These are phyloP conservation scores for Harringtonia lauricola DNA, from an alignment of 2,329 filamentous ascomycete species.

Conservation along the genomic window DNA sequence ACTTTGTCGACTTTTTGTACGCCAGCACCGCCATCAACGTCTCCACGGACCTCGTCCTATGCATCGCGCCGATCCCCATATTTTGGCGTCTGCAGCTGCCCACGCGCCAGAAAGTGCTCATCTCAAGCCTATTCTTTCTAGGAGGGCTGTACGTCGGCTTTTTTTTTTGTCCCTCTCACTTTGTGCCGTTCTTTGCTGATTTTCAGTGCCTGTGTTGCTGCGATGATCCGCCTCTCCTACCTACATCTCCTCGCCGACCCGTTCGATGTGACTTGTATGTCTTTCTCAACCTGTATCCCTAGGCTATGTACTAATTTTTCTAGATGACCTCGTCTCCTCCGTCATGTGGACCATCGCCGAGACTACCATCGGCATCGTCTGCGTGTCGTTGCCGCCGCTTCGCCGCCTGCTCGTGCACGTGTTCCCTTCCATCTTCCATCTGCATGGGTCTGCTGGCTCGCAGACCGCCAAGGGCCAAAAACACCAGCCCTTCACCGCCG, in stretches of 20 bases:
- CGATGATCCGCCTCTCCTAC: slow-evolving; percentile 15
- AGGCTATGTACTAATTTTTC: neutral
- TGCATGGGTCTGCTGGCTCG: neutral
- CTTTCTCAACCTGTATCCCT: too few relatives aligned
- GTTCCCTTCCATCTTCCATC: slow-evolving; percentile 8
- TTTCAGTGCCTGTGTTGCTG: slow-evolving; percentile 15
- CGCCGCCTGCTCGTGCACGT: slow-evolving; percentile 9
- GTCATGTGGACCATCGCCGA: slow-evolving; percentile 22
- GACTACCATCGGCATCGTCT: slow-evolving; percentile 21
- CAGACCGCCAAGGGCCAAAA: too few relatives aligned
- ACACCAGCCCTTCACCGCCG: too few relatives aligned
- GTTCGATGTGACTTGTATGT: slow-evolving; percentile 20
- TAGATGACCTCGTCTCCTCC: slow-evolving; percentile 18
- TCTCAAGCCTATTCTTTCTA: slow-evolving; percentile 18
- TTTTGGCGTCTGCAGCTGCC: slow-evolving; percentile 19
- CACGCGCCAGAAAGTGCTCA: slow-evolving; percentile 14
- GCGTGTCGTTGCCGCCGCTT: slow-evolving; percentile 21
- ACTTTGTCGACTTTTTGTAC: slow-evolving; percentile 17
- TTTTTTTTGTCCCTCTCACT: neutral
- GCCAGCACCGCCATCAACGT: slow-evolving; percentile 18
- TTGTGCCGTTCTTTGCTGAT: fast-evolving
- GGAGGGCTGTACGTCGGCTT: slow-evolving; percentile 17
- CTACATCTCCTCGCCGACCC: slow-evolving; percentile 13
- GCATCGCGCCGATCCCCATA: slow-evolving; percentile 17
- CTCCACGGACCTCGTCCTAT: slow-evolving; percentile 18